These are phyloP conservation scores for Albophoma yamanashiensis DNA, from an alignment of 2,329 filamentous ascomycete genomes.

Conservation along the genomic window DNA sequence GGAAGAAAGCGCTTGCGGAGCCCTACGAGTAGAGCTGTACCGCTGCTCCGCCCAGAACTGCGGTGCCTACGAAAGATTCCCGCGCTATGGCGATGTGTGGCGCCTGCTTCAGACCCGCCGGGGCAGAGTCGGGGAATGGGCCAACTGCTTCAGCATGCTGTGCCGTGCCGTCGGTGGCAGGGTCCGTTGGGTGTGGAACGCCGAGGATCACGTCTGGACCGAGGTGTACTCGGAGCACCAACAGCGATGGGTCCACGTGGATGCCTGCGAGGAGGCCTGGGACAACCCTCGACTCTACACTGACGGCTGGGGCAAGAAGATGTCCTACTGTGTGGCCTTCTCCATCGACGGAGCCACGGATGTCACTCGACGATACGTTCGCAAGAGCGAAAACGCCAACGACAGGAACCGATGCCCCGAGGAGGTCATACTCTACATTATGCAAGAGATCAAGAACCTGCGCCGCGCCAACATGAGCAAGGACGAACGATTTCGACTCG, in stretches of 20 bases:
- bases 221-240: constrained; percentile 94
- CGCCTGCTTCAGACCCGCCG: constrained; percentile 75
- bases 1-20: constrained; percentile 83
- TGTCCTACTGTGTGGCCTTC: constrained; percentile 95
- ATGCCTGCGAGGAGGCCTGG: constrained; percentile 90
- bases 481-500: constrained; percentile 69
- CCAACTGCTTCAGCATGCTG: constrained; percentile 97
- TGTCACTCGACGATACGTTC: constrained; percentile 57
- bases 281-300: constrained; percentile 88
- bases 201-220: constrained; percentile 95
- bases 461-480: constrained; percentile 78
- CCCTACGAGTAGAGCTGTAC: constrained; percentile 81
- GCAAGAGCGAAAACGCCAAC: constrained; percentile 60
- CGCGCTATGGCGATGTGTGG: constrained; percentile 92
- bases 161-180: constrained; percentile 85
- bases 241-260: constrained; percentile 92
- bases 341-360: constrained; percentile 73
- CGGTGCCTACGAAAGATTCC: constrained; percentile 75
- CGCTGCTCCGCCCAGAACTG: constrained; percentile 70
- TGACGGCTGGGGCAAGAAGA: constrained; percentile 92
- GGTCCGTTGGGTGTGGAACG: constrained; percentile 97
- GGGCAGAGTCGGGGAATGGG: constrained; percentile 90
- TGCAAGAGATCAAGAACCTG: constrained; percentile 80
- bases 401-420: constrained; percentile 74
- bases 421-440: constrained; percentile 81